Base-by-base conservation (phyloP, 202 grass and related monocot species). In the Carex sylvatica region DNA sequence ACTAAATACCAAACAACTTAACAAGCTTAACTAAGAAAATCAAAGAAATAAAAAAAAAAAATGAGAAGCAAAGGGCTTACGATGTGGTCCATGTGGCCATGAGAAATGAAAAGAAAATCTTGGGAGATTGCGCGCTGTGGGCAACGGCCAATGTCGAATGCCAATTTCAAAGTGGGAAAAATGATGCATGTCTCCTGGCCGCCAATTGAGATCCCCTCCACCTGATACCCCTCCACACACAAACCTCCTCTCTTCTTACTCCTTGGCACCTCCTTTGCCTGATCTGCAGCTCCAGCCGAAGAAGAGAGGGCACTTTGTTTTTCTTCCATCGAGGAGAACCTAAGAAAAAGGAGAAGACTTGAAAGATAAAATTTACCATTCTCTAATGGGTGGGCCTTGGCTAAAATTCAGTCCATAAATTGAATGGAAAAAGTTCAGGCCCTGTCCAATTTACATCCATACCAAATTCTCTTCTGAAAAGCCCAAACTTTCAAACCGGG, bases 101-200 rank as follows among this genome's bases (percentile, higher is more conserved):
- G 94, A 72, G 90, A 94, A 87, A 97, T 85, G 88, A 94, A 94
- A 40, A 97, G 88, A 83, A 97, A 97, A 18, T 97, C 94, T 86
- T 97, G 94, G 13, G 88, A 76, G 71, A 94, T 79, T 61, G 92
- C 89, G 56, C 92, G 87, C 82, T 95, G 92, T 14, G 95, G 95
- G 85, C 95, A 98, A 59, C 95, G 86, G 3, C 95, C 95, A 53
- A 97, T 97, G 86, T 97, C 95, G 88, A 98, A 98, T 58, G 95
- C 95, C 56, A 87, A 33, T 73, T 90, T 98, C 35, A 95, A 85
- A 19, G 92, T 89, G 6, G 95, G 95, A 80, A 98, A 95, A 61
- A 98, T 98, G 66, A 97, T 82, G 74, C 95, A 98, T 0, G 95
- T 98, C 80, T 98, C 95, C 2, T 95, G 95, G 9, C 92, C 95